Evolutionary conservation across 2,329 filamentous ascomycete species (phyloP).

Genomic region (Verticillium longisporum): DNA sequence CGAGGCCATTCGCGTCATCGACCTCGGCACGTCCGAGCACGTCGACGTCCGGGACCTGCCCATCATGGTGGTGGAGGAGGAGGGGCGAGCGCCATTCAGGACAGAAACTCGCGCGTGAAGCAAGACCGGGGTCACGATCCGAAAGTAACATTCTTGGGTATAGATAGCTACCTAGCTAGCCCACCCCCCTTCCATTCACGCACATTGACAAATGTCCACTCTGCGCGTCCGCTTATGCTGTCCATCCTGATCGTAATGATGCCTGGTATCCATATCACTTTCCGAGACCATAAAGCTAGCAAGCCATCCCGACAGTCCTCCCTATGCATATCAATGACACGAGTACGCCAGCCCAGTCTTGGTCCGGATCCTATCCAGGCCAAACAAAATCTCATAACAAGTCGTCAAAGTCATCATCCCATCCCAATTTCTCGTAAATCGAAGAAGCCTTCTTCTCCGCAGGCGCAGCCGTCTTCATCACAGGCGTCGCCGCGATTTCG

Average conservation of each 20-base stretch:
- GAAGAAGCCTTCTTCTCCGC: slow-evolving; percentile 25
- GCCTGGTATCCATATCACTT: background rate
- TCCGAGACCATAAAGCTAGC: background rate
- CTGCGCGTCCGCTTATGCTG: too few relatives aligned
- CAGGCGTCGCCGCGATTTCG: slow-evolving; percentile 8
- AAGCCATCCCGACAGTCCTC: background rate
- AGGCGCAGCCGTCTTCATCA: background rate
- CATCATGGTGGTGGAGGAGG: slow-evolving; percentile 47
- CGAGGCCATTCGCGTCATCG: slow-evolving; percentile 66
- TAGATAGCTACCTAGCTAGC: background rate
- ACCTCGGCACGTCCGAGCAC: slow-evolving; percentile 67
- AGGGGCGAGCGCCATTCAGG: slow-evolving; percentile 3
- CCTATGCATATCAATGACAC: background rate
- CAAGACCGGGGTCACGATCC: background rate
- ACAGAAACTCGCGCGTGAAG: background rate
- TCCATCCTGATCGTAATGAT: too few relatives aligned
- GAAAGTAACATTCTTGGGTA: background rate
- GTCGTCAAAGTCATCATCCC: slow-evolving; percentile 51
- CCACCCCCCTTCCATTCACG: background rate
- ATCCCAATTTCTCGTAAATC: slow-evolving; percentile 49
- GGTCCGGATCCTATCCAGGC: background rate
- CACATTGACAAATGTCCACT: background rate
- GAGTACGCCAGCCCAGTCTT: background rate
- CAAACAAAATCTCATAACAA: slow-evolving; percentile 22
- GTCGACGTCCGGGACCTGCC: slow-evolving; percentile 72